Conservation (phyloP, 1,139 yeast species). For the Protomyces pachydermus region DNA sequence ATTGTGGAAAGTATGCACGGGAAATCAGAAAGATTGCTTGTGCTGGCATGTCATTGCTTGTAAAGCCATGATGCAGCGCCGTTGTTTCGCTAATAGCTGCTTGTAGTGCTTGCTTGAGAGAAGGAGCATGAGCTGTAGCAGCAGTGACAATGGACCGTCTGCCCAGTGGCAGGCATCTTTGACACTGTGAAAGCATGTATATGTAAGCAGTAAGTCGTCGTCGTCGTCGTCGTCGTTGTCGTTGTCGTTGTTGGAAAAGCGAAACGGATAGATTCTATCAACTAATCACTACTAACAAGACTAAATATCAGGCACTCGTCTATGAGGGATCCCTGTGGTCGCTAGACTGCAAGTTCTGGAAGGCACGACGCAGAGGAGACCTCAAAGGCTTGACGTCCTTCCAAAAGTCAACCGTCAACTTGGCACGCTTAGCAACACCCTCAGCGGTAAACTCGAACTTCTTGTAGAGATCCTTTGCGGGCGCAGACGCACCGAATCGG, state of each 20-base stretch:
- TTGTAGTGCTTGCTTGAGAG: slow-evolving; percentile 2
- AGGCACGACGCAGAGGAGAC: slow-evolving; percentile 51
- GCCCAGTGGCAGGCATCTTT: not conserved
- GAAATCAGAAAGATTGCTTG: slow-evolving; percentile 17
- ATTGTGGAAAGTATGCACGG: slow-evolving; percentile 9
- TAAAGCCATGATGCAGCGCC: slow-evolving; percentile 24
- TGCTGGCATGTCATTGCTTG: slow-evolving; percentile 17
- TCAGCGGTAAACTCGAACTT: slow-evolving; percentile 88
- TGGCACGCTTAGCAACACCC: slow-evolving; percentile 83
- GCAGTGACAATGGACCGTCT: slow-evolving; percentile 2
- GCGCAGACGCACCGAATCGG: slow-evolving; percentile 97
- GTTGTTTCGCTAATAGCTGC: slow-evolving; percentile 17
- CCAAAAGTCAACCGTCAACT: slow-evolving; percentile 75
- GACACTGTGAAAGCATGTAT: not conserved
- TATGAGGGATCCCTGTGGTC: slow-evolving; percentile 23
- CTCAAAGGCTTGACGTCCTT: slow-evolving; percentile 46
- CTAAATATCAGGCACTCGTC: not conserved
- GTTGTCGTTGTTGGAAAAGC: too few relatives aligned
- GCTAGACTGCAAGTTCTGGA: slow-evolving; percentile 36
- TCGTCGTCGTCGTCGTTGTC: too few relatives aligned
- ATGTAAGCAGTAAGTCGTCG: not conserved
- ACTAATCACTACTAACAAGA: not conserved
- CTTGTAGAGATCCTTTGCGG: slow-evolving; percentile 76
- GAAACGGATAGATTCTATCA: not conserved
- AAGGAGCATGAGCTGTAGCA: slow-evolving; percentile 8